Conservation (phyloP, 768 basidiomycete species). For the Leucocoprinus sp. region DNA sequence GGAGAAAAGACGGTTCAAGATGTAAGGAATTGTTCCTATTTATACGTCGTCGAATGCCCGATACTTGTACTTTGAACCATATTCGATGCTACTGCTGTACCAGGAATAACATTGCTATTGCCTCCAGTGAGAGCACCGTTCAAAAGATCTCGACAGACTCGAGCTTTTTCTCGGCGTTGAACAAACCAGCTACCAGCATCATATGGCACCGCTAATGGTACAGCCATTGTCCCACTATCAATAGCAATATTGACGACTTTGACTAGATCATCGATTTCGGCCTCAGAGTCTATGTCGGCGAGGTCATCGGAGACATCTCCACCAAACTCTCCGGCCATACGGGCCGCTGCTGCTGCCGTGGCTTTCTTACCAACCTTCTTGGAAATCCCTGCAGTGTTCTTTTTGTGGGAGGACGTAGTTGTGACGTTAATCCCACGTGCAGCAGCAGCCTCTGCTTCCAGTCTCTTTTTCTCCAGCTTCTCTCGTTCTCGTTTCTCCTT, state of each 20-base stretch:
- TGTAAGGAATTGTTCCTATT: not conserved
- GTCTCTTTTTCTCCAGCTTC: constrained; percentile 74
- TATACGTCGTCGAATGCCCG: constrained; percentile 17
- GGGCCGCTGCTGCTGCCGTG: constrained; percentile 40
- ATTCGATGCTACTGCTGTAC: constrained; percentile 24
- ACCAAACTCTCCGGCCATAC: constrained; percentile 39
- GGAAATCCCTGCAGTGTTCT: constrained; percentile 30
- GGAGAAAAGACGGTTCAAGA: not conserved
- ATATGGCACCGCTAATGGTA: constrained; percentile 63
- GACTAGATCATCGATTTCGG: constrained; percentile 71
- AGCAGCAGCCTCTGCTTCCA: constrained; percentile 62
- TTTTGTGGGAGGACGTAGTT: constrained; percentile 28
- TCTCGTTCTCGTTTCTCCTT: constrained; percentile 79
- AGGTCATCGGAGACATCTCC: constrained; percentile 63
- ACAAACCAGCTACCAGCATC: constrained; percentile 81
- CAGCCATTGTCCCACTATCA: constrained; percentile 49
- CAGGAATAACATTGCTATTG: constrained; percentile 24
- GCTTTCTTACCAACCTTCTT: constrained; percentile 66
- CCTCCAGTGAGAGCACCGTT: constrained; percentile 42
- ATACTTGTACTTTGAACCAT: constrained; percentile 25
- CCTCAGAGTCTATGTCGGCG: constrained; percentile 78
- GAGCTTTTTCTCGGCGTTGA: constrained; percentile 57
- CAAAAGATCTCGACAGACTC: constrained; percentile 51
- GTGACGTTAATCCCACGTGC: constrained; percentile 47
- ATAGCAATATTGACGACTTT: constrained; percentile 49